These are phyloP conservation scores for Begonia loranthoides DNA, from an alignment of 306 rosid species.

Conservation along the genomic window DNA sequence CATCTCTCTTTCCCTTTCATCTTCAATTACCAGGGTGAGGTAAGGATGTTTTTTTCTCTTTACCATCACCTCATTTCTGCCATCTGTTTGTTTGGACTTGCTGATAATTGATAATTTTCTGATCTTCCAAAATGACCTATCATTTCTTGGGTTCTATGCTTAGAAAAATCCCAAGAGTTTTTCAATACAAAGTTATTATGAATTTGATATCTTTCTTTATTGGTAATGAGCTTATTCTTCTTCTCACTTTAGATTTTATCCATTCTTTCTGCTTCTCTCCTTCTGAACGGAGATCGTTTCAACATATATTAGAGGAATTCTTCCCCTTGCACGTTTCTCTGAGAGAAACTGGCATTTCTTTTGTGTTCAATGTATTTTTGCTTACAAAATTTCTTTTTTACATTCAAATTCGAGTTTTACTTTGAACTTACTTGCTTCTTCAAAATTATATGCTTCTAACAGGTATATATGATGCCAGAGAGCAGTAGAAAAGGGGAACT, in stretches of 20 bases:
- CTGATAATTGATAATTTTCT: not conserved
- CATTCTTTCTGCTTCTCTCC: too few relatives aligned
- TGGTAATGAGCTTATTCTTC: too few relatives aligned
- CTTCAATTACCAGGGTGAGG: conserved; percentile 61
- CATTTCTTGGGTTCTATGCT: not conserved
- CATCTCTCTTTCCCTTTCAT: conserved; percentile 93
- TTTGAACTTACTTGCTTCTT: not conserved
- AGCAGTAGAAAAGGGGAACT: conserved; percentile 72
- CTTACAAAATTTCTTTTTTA: too few relatives aligned
- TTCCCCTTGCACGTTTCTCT: too few relatives aligned
- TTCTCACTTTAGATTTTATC: too few relatives aligned
- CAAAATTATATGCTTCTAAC: conserved; percentile 13
- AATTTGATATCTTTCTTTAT: too few relatives aligned
- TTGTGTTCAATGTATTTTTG: too few relatives aligned
- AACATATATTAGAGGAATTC: too few relatives aligned
- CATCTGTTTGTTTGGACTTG: not conserved
- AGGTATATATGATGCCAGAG: conserved; percentile 98
- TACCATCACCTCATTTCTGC: not conserved
- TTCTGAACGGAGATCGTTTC: too few relatives aligned
- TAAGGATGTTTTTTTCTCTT: conserved; percentile 19
- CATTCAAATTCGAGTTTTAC: not conserved
- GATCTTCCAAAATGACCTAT: not conserved
- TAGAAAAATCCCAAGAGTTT: not conserved
- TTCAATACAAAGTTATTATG: too few relatives aligned
- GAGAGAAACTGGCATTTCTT: too few relatives aligned